Evolutionary conservation across 2,329 filamentous ascomycete genomes (phyloP).

Genomic region (Monilinia aucupariae): DNA sequence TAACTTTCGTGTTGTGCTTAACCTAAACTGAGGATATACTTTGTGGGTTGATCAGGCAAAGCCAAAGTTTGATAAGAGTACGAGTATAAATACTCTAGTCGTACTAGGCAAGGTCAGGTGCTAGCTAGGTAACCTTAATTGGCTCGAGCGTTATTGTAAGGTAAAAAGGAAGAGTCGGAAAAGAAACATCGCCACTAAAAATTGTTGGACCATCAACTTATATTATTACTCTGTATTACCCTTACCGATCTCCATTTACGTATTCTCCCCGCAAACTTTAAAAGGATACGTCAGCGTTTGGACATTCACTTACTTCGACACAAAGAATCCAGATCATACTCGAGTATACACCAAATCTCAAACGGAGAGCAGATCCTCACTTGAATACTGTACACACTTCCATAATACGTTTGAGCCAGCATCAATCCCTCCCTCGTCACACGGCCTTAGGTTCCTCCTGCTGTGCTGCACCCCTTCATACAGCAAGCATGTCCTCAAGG

Average conservation of each 20-base stretch:
- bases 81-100: no score
- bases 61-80: no score
- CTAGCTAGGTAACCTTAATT: not conserved
- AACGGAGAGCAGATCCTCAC: not conserved
- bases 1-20: no score
- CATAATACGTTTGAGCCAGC: not conserved
- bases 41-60: no score
- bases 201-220: no score
- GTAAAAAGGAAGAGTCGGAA: not conserved
- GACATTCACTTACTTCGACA: not conserved
- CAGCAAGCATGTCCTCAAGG: conserved; percentile 42
- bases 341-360: no score
- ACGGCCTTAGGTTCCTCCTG: not conserved
- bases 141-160: not conserved
- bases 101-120: no score
- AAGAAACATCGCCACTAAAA: not conserved
- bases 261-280: not conserved
- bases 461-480: not conserved
- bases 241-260: not conserved
- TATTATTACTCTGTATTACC: not conserved
- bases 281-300: conserved; percentile 8
- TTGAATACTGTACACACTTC: not conserved
- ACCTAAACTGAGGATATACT: no score
- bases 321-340: not conserved
- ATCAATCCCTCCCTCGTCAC: conserved; percentile 1